Conservation (phyloP, 352 stramenopile genomes). For the Pythium brachiatum region DNA sequence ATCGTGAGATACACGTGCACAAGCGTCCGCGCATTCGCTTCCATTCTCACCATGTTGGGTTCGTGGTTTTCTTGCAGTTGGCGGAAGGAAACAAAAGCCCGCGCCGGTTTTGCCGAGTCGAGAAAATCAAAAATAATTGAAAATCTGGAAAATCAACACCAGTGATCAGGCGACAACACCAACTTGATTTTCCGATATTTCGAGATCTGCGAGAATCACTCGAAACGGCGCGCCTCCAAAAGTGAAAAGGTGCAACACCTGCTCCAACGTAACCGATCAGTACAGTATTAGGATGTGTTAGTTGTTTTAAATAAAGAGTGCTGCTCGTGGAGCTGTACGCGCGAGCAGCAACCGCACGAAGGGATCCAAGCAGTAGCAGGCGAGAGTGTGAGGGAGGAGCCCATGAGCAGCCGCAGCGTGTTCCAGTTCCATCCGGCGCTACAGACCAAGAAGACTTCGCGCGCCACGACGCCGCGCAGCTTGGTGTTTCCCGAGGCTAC, state of each 20-base stretch:
- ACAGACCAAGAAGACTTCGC: slow-evolving; percentile 27
- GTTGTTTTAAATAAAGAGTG: no score
- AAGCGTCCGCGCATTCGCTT: not conserved
- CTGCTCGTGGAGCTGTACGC: no score
- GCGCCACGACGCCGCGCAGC: slow-evolving; percentile 35
- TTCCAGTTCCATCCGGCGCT: slow-evolving; percentile 39
- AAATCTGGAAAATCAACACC: slow-evolving; percentile 7
- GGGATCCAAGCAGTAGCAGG: no score
- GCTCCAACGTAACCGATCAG: not conserved
- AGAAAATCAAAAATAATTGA: slow-evolving; percentile 9
- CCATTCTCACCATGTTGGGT: slow-evolving; percentile 16
- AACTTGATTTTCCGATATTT: slow-evolving; percentile 1
- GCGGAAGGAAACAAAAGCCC: slow-evolving; percentile 3
- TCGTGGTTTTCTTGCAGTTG: slow-evolving; percentile 18
- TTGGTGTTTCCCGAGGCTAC: slow-evolving; percentile 35
- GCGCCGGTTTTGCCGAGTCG: slow-evolving; percentile 4
- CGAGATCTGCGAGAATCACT: slow-evolving; percentile 12
- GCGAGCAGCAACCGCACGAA: no score
- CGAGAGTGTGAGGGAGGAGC: not conserved
- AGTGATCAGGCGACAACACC: not conserved
- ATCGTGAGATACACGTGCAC: not conserved
- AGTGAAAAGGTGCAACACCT: not conserved
- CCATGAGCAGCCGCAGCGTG: slow-evolving; percentile 19
- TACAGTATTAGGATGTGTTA: no score
- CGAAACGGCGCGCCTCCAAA: not conserved